Evolutionary conservation across 2,329 filamentous ascomycete species (phyloP), one percentile per base, ranked within the genome.

Genomic region (Claviceps quebecensis): DNA sequence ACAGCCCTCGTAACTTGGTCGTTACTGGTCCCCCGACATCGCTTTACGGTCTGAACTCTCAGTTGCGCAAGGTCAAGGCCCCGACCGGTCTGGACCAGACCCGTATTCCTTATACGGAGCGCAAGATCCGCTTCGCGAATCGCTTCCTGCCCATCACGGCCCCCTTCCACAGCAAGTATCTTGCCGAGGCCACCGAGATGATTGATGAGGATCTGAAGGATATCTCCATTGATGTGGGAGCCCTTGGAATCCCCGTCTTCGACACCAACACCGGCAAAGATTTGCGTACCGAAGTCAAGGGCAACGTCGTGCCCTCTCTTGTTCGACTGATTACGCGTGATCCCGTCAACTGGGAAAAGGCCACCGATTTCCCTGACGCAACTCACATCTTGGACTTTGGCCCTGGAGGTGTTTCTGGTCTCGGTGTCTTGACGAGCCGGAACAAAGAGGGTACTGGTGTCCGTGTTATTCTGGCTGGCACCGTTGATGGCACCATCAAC

Each of bases 381-480:
- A 96, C 91, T 3, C 93, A 98, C 66, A 87, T 98, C 52, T 73
- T 98, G 49, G 93, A 98, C 71, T 97, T 98, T 60, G 93, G 94
- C 46, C 93, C 93, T 22, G 93, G 93, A 62, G 94, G 93, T 56
- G 93, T 97, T 57, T 98, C 93, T 23, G 94, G 94, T 57, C 83
- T 98, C 22, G 94, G 93, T 63, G 87, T 95, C 45, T 75, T 98
- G 56, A 98, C 93, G 53, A 97, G 95, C 76, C 87, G 93, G 61
- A 98, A 97, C 78, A 98, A 98, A 75, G 94, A 98, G 67, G 93
- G 93, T 56, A 97, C 89, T 53, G 93, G 93, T 61, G 93, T 98
- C 38, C 88, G 91, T 55, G 90, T 98, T 57, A 95, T 98, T 58
- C 78, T 98, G 53, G 93, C 89, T 44, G 93, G 94, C 56, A 80